Evolutionary conservation across 208 protist genomes (phyloP), one percentile per base, ranked within the genome.

Genomic region (Leishmania tarentolae): DNA sequence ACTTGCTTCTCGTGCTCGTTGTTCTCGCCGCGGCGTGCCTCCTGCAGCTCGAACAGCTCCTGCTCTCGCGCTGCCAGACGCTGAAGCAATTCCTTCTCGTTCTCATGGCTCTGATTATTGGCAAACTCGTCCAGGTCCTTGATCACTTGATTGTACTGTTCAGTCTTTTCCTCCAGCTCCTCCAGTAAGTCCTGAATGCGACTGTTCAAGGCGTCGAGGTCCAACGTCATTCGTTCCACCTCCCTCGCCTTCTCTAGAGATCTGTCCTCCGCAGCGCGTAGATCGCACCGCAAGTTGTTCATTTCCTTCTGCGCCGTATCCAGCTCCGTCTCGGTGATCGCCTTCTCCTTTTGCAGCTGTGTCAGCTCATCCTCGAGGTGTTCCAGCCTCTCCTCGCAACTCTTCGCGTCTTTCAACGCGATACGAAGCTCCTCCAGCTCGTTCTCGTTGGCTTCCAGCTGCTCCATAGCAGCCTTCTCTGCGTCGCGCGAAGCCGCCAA

Each of bases 1-100:
- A 94, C 65, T 76, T 90, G 83, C 50, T 88, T 90, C 70, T 91
- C 90, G 52, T 94, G 88, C 70, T 93, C 90, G 0, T 84, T 79
- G 40, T 84, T 87, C 71, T 94, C 87, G 37, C 84, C 87, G n/a
- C 82, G 85, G n/a, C 86, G 90, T 0, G 86, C 86, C 80, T 93
- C 87, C 75, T 91, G 88, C 52, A 94, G 69, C 57, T 94, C 89
- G 61, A 90, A 95, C 15, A 95, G 79, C 82, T 94, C 92, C 76
- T 92, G 84, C 50, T 95, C 92, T 3, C 90, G 79, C 2, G 85
- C 89, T 0, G 86, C 90, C 24, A 95, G 86, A 46, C 84, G 89
- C 57, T 94, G 78, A 37, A 95, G 80, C 28, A 92, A 78, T 72
- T 87, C 84, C 78, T 92, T 90, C 71, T 95, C 92, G 46, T 89